Base-by-base conservation (phyloP, 371 early-diverging fungal species). In the Lichtheimia corymbifera region DNA sequence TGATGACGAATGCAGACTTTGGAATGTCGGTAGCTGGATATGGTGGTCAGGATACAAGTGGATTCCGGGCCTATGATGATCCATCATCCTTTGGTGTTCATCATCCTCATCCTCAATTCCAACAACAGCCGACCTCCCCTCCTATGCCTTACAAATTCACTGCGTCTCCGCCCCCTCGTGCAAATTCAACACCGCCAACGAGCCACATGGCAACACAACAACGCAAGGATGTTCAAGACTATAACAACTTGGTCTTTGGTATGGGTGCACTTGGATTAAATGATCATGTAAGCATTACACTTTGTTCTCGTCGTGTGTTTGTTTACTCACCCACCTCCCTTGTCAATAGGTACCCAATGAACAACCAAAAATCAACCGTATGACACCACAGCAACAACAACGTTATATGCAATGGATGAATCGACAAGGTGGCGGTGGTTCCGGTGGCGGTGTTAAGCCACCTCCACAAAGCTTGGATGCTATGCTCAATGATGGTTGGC, bases 101-200 rank as follows among this genome's bases (percentile, higher is more conserved):
- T 35, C 35, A 35, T 35, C 35, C 6, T 35, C 35, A 35, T 35
- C 35, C 35, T 9, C 35, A 35, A 35, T 35, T 35, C 35, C 35
- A 35, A 22, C 47, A 47, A 55, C 50, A 45, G 17, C 59, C 68
- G 30, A 55, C 66, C 28, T 74, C 74, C 9, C 71, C 73, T 41
- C 66, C 72, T 44, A 28, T 70, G 14, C 66, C 74, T 6, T 72
- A 74, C 55, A 77, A 70, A 15, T 71, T 70, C 28, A 55, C 66
- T 14, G 43, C 67, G 15, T 71, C 76, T 3, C 72, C 78, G 42
- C 73, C 73, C 43, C 67, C 71, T 22, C 76, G 80, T 30, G 57
- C 80, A 7, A 79, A 76, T 45, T 76, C 77, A 17, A 76, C 80
- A 12, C 77, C 80, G 56, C 77, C 77, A 6, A 68, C 57, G 57